phyloP scores from a whole-genome alignment of 225 moss, liverwort and hornwort species.

The Physcomitrellopsis africana region DNA sequence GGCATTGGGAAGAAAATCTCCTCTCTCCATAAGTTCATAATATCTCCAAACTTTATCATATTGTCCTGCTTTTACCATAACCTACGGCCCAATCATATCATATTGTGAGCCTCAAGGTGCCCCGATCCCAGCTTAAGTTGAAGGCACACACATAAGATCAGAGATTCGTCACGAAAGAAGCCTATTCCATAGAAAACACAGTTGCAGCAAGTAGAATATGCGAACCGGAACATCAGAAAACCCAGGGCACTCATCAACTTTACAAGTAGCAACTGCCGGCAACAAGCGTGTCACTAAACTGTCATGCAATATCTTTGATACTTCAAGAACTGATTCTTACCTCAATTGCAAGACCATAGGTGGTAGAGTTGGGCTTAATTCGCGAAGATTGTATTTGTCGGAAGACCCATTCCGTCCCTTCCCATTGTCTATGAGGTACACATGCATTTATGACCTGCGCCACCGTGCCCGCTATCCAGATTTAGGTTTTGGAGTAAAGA shows the following conservation, averaged over 20 bases:
- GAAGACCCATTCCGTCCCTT: conserved; percentile 72
- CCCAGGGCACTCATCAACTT: conserved; percentile 16
- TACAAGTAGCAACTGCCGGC: conserved; percentile 17
- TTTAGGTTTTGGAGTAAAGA: too few species aligned
- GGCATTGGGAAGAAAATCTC: conserved; percentile 80
- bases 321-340: conserved; percentile 40
- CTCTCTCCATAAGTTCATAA: conserved; percentile 75
- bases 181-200: background rate
- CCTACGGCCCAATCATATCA: conserved; percentile 51
- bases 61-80: conserved; percentile 80
- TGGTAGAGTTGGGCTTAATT: conserved; percentile 69
- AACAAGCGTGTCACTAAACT: conserved; percentile 19
- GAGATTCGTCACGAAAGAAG: background rate
- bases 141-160: background rate
- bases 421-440: conserved; percentile 79
- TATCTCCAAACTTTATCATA: conserved; percentile 73
- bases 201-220: background rate
- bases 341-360: conserved; percentile 94
- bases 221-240: conserved; percentile 2
- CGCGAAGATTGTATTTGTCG: conserved; percentile 53
- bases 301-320: background rate
- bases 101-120: conserved; percentile 31
- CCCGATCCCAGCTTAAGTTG: conserved; percentile 4
- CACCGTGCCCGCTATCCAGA: conserved; percentile 21
- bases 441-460: conserved; percentile 95